These are phyloP conservation scores for Mycena citricolor DNA, from an alignment of 1,284 basidiomycete species.

Conservation along the genomic window DNA sequence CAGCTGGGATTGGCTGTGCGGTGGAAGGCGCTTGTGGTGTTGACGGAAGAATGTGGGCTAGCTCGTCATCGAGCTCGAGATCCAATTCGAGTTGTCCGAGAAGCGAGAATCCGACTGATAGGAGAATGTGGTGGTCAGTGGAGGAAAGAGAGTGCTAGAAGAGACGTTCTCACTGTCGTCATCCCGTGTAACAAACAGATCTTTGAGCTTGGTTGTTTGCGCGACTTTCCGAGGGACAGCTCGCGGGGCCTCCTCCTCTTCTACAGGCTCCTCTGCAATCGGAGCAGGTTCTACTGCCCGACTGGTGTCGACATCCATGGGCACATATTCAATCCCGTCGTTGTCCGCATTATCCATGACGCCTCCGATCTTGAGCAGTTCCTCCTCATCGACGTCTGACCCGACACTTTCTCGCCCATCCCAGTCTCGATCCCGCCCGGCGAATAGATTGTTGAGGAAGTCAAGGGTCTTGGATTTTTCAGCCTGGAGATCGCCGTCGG, in stretches of 20 bases:
- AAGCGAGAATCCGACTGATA: constrained; percentile 58
- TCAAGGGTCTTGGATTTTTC: constrained; percentile 50
- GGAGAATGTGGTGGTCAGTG: constrained; percentile 29
- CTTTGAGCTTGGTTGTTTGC: constrained; percentile 47
- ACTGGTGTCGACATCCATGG: constrained; percentile 27
- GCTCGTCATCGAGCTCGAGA: constrained; percentile 60
- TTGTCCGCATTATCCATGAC: constrained; percentile 27
- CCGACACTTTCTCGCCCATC: constrained; percentile 52
- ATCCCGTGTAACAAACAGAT: constrained; percentile 66
- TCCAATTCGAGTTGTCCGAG: constrained; percentile 66
- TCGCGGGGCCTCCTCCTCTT: constrained; percentile 20
- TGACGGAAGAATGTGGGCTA: constrained; percentile 24
- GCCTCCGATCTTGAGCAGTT: constrained; percentile 30
- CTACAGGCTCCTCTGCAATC: constrained; percentile 26
- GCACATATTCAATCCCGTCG: constrained; percentile 42
- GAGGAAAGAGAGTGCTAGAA: background rate
- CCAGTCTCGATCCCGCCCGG: constrained; percentile 45
- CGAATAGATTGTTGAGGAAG: constrained; percentile 55
- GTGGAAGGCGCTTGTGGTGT: constrained; percentile 15
- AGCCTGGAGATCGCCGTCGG: constrained; percentile 35
- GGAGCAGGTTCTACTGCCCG: constrained; percentile 12
- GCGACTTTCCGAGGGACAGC: constrained; percentile 22
- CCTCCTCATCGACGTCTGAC: constrained; percentile 50
- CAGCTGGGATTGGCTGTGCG: constrained; percentile 6
- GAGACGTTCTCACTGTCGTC: constrained; percentile 67